Conservation (phyloP, 345 rosid species). For the Nephelium lappaceum region DNA sequence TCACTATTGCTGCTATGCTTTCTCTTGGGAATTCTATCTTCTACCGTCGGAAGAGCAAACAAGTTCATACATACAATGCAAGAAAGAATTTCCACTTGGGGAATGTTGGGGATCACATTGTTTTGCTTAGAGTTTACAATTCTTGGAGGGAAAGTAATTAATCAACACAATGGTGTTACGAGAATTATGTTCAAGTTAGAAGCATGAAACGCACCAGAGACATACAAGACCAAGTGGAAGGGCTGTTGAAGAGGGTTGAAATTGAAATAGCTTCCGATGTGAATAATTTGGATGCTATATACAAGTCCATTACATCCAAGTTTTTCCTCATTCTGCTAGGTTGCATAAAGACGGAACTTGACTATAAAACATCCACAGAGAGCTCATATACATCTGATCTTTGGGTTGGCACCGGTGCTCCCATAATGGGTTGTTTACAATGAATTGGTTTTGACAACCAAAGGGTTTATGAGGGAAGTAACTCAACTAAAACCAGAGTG, state of each 20-base stretch:
- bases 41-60: constrained; percentile 94
- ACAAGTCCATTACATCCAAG: constrained; percentile 83
- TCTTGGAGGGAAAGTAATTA: constrained; percentile 96
- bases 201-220: constrained; percentile 99
- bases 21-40: constrained; percentile 90
- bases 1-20: constrained; percentile 88
- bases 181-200: constrained; percentile 93
- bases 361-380: constrained; percentile 93
- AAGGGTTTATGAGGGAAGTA: constrained; percentile 94
- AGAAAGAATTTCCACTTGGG: constrained; percentile 89
- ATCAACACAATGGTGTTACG: constrained; percentile 97
- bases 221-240: constrained; percentile 86
- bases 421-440: constrained; percentile 85
- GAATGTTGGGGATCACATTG: constrained; percentile 90
- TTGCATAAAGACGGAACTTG: constrained; percentile 83
- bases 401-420: constrained; percentile 86
- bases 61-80: constrained; percentile 95
- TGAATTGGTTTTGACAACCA: constrained; percentile 86
- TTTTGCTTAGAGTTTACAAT: constrained; percentile 85
- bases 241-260: constrained; percentile 93
- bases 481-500: constrained; percentile 93
- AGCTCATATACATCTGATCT: constrained; percentile 88
- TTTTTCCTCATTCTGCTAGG: constrained; percentile 88
- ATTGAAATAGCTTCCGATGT: constrained; percentile 70
- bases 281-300: constrained; percentile 68